Base-by-base conservation (phyloP, 345 rosid genomes). In the Citrus glauca region DNA sequence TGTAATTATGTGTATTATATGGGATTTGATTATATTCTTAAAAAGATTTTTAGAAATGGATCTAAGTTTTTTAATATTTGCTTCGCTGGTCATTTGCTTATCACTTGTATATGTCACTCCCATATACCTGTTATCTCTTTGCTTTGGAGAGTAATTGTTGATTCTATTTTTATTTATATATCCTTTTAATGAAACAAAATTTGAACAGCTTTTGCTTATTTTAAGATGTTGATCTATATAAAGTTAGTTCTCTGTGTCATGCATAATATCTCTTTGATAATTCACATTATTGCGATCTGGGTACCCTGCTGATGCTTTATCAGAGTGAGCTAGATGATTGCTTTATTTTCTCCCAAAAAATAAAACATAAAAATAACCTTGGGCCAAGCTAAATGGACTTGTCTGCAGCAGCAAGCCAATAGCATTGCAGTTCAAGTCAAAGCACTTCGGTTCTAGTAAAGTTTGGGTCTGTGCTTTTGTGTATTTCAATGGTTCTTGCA, bases 1-100 rank as follows among this genome's bases (percentile, higher is more conserved):
- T 80, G 42, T 67, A 14, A 56, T 35, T 66, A 42, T 59, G 24
- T 66, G 24, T 61, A 33, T 76, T 72, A 16, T 48, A 42, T 75
- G 66, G 64, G 60, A 38, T 27, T 64, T 50, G 72, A 35, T 72
- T 55, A 55, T 60, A 19, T 71, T 69, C 6, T 71, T 45, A 48
- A 45, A 45, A 32, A 22, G 32, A 25, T 50, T 20, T 32, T 55
- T 45, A 24, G 19, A 33, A 24, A 73, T 53, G 60, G 37, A 38
- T 13, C 80, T 61, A 42, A 63, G 76, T 27, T 35, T 60, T 33
- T 24, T 32, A 61, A 35, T n/a, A n/a, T 33, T 45, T 59, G n/a
- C 25, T 65, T 40, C 22, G 7, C 25, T 25, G 0, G 61, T 50
- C 53, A 14, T 40, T 10, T n/a, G 35, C 19, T 13, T 61, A 69